These are phyloP conservation scores for Aspergillus udagawae DNA, from an alignment of 2,329 filamentous ascomycete genomes.

Conservation along the genomic window DNA sequence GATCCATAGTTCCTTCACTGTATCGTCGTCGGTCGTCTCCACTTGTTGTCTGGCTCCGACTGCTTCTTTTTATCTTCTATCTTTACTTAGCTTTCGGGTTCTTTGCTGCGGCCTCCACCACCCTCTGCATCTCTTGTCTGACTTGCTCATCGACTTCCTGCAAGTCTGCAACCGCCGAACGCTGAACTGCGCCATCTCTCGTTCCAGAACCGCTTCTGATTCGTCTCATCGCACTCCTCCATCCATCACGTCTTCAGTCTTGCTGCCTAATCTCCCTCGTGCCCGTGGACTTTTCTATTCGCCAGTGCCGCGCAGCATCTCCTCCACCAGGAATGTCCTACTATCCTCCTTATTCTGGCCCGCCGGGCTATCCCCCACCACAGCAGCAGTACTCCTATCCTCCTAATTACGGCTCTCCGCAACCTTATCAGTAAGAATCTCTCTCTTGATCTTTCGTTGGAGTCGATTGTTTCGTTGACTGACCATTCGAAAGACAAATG, in stretches of 20 bases:
- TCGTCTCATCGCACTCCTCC: background rate
- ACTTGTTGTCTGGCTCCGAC: background rate
- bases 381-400: slow-evolving; percentile 27
- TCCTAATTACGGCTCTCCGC: slow-evolving; percentile 35
- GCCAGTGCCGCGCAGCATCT: background rate
- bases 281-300: background rate
- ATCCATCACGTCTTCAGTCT: background rate
- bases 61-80: background rate
- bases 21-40: background rate
- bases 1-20: no score
- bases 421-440: slow-evolving; percentile 38
- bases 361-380: slow-evolving; percentile 53
- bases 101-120: background rate
- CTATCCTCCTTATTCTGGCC: slow-evolving; percentile 57
- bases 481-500: slow-evolving; percentile 23
- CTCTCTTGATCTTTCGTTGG: slow-evolving; percentile 8
- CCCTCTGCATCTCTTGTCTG: background rate
- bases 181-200: slow-evolving; percentile 4
- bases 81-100: background rate
- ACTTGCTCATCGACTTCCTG: background rate
- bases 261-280: slow-evolving; percentile 7
- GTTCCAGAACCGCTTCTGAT: slow-evolving; percentile 3
- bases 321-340: slow-evolving; percentile 52
- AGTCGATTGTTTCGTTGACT: slow-evolving; percentile 6
- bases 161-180: background rate